Evolutionary conservation across 2,329 filamentous ascomycete genomes (phyloP), one percentile per base, ranked within the genome.

Genomic region (Teratosphaeria destructans): DNA sequence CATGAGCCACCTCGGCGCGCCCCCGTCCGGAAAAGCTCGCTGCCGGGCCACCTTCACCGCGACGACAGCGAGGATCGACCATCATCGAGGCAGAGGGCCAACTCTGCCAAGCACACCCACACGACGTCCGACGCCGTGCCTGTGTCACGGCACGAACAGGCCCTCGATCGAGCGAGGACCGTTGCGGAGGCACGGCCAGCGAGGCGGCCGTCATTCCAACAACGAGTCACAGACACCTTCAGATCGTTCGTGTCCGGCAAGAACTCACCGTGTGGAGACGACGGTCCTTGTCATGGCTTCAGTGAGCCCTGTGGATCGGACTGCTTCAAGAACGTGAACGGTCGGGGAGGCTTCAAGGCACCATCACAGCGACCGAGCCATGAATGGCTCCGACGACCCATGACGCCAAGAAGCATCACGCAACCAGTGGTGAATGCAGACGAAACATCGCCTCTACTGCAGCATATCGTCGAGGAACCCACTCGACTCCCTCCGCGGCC

Each of bases 301-400:
- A 83, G 82, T 3, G 81, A 85, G 64, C 78, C 82, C 0, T 86
- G 84, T 66, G 83, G 83, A 1, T 75, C 76, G 27, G 82, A 85
- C 61, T 86, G 84, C 69, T 81, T 82, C 65, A 83, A 81, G 68
- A 78, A 74, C 43, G 68, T 78, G 5, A 75, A 74, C 52, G 69
- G 73, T 0, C 66, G 74, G 56, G 71, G 73, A 6, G 72, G 74
- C 10, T 60, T 62, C 47, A 65, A 64, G 58, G 63, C 62, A 35
- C 60, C 65, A 14, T 47, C 37, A 11, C 54, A 64, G 63, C 53
- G 69, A 68, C 52, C 57, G 7, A 66, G 63, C n/a, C 58, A 59
- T 11, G 62, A 59, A 11, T 26, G 61, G 14, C 56, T 62, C 7
- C 53, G 67, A 27, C 67, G 66, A 43, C 65, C 59, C 29, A 64